These are phyloP conservation scores for Jaapia argillacea DNA, from an alignment of 768 basidiomycete species.

Conservation along the genomic window DNA sequence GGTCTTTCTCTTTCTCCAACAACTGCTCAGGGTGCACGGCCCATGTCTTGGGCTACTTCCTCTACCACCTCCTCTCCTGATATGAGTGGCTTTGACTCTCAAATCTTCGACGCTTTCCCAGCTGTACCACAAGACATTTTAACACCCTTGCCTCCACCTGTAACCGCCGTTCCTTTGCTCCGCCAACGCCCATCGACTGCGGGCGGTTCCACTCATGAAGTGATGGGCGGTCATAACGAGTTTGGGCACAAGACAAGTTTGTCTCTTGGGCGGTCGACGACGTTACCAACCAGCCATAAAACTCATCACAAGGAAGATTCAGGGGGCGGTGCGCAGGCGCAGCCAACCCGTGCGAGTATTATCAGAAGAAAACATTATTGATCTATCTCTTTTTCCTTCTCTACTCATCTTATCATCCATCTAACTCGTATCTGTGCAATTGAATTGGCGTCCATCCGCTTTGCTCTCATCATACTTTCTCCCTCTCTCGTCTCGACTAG, in stretches of 20 bases:
- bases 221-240: no score
- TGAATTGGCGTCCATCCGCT: no score
- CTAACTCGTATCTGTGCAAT: no score
- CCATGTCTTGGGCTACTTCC: slow-evolving; percentile 36
- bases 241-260: not conserved
- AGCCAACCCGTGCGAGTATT: not conserved
- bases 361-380: not conserved
- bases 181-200: not conserved
- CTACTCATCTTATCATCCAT: not conserved
- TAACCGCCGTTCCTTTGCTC: slow-evolving; percentile 5
- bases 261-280: not conserved
- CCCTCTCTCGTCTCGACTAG: no score
- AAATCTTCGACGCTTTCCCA: slow-evolving; percentile 65
- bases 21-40: no score
- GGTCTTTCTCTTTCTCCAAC: slow-evolving; percentile 7
- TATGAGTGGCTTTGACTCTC: slow-evolving; percentile 42
- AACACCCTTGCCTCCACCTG: slow-evolving; percentile 12
- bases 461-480: no score
- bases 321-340: not conserved
- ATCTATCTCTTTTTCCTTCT: not conserved
- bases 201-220: no score
- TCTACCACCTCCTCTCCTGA: slow-evolving; percentile 28
- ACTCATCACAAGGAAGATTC: no score
- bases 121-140: slow-evolving; percentile 49
- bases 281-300: not conserved